Percentiles rank a stretch among this genome's conserved stretches.
phyloP scores from a whole-genome alignment of 2,329 filamentous ascomycete genomes.

The Colletotrichum coccodes region DNA sequence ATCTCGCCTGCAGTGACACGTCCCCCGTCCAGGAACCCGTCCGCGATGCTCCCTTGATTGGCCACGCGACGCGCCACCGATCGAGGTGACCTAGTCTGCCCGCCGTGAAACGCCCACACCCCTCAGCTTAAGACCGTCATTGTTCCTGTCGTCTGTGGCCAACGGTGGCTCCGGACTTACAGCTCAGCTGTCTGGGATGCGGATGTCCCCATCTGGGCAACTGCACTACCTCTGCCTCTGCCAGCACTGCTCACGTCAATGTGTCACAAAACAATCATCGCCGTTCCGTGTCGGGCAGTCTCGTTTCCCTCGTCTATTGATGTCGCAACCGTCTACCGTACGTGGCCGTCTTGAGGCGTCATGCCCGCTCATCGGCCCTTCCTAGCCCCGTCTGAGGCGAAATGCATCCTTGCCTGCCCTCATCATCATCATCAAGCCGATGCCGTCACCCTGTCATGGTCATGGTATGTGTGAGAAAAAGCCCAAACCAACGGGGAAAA shows the following conservation, averaged over 20 bases:
- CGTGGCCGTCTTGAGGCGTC: background rate
- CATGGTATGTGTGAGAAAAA: conserved; percentile 20
- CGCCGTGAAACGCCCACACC: conserved; percentile 13
- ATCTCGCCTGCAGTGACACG: background rate
- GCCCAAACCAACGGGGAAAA: background rate
- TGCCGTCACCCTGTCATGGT: conserved; percentile 1
- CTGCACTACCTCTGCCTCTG: background rate
- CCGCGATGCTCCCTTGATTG: conserved; percentile 3
- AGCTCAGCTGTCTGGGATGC: background rate
- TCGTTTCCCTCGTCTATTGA: conserved; percentile 20
- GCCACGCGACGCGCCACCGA: conserved; percentile 4
- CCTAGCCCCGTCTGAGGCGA: background rate
- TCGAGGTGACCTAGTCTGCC: background rate
- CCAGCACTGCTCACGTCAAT: background rate
- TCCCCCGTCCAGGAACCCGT: conserved; percentile 16
- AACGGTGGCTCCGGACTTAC: background rate
- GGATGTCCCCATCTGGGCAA: too few species aligned
- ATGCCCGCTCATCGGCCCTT: background rate
- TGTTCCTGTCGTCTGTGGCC: background rate
- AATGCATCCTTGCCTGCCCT: background rate
- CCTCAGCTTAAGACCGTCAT: background rate
- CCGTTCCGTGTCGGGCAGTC: background rate
- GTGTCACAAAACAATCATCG: background rate
- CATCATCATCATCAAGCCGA: background rate
- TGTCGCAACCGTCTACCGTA: conserved; percentile 5